Evolutionary conservation across 116 monocot species (phyloP).

Genomic region (Zostera marina): DNA sequence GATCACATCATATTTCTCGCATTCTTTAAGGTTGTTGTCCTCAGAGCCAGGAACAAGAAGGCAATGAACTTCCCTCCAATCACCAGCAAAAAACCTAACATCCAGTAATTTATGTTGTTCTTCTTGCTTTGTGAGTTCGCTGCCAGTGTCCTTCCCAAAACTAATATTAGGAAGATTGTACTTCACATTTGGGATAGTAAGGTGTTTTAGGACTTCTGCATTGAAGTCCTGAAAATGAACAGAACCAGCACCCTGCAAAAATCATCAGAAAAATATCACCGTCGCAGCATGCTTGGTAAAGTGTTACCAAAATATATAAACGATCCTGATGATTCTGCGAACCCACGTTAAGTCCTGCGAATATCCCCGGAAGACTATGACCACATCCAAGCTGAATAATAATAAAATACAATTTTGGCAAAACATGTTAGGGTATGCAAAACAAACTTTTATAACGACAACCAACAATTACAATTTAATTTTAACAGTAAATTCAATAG

Average conservation of each 20-base stretch:
- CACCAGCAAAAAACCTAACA: slow-evolving; percentile 79
- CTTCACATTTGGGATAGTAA: slow-evolving; percentile 82
- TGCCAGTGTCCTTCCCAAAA: neutral
- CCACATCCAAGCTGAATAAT: slow-evolving; percentile 94
- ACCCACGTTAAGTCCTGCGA: slow-evolving; percentile 43
- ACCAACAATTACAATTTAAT: neutral
- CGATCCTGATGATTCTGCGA: neutral
- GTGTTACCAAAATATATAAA: neutral
- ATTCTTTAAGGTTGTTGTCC: slow-evolving; percentile 8
- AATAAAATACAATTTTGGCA: neutral
- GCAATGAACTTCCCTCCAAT: slow-evolving; percentile 78
- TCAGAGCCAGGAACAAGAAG: slow-evolving; percentile 22
- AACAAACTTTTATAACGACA: neutral
- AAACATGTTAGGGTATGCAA: neutral
- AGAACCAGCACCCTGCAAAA: slow-evolving; percentile 50
- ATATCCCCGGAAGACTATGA: slow-evolving; percentile 90
- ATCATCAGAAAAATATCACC: no score
- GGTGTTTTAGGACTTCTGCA: slow-evolving; percentile 58
- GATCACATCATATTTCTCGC: slow-evolving; percentile 66
- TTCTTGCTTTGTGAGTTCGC: neutral
- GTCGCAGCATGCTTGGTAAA: no score
- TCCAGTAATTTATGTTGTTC: neutral
- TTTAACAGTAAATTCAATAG: slow-evolving; percentile 2
- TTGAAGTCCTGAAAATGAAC: slow-evolving; percentile 97
- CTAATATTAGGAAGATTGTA: slow-evolving; percentile 23